Evolutionary conservation across 2,329 filamentous ascomycete genomes (phyloP).

Genomic region (Diaporthe destruens): DNA sequence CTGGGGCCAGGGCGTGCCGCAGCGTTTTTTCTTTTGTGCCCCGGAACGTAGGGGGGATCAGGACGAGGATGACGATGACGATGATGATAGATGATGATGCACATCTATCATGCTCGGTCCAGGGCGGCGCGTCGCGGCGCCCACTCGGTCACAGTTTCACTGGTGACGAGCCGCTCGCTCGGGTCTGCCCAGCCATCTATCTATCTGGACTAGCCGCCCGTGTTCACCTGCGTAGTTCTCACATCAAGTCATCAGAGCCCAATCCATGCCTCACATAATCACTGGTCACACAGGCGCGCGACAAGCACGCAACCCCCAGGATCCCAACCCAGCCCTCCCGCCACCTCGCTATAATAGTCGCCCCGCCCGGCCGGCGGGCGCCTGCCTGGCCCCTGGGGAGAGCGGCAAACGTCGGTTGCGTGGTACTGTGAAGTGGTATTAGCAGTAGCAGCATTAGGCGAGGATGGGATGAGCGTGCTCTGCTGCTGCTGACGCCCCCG

Average conservation of each 20-base stretch:
- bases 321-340: not conserved
- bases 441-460: too few relatives aligned
- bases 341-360: slow-evolving; percentile 3
- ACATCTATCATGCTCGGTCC: not conserved
- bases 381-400: not conserved
- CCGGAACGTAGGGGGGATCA: not conserved
- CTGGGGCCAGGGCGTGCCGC: slow-evolving; percentile 15
- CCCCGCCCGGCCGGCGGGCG: not conserved
- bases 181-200: not conserved
- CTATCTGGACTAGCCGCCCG: slow-evolving; percentile 9
- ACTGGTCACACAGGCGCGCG: slow-evolving; percentile 29
- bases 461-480: not conserved
- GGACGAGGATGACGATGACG: not conserved
- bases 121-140: too few relatives aligned
- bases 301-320: not conserved
- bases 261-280: slow-evolving; percentile 20
- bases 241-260: not conserved
- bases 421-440: too few relatives aligned
- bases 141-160: not conserved
- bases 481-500: slow-evolving; percentile 30
- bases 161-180: not conserved
- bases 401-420: not conserved
- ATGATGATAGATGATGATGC: slow-evolving; percentile 4
- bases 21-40: not conserved
- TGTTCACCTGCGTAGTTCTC: not conserved